A percentile compares a stretch with the other conserved stretches of the same genome.
Evolutionary conservation across 2,329 filamentous ascomycete species (phyloP).

Genomic region (Akanthomyces muscarius): DNA sequence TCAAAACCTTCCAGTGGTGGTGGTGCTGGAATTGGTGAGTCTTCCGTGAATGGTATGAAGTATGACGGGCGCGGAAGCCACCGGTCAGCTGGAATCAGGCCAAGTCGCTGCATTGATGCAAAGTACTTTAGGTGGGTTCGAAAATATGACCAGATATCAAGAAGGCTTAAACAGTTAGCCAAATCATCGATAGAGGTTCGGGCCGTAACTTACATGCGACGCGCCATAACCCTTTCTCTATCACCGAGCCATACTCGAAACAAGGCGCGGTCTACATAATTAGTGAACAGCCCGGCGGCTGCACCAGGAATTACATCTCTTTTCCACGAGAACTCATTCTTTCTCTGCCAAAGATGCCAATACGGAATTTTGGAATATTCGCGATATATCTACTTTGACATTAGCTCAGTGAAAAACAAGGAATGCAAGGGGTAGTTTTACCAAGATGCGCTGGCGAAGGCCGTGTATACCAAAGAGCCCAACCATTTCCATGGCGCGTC

Average conservation of each 20-base stretch:
- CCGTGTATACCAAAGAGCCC: conserved; percentile 51
- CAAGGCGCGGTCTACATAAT: conserved; percentile 28
- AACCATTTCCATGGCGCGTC: conserved; percentile 36
- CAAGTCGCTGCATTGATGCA: conserved; percentile 49
- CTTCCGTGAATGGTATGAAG: conserved; percentile 51
- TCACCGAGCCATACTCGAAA: conserved; percentile 25
- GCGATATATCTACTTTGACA: conserved; percentile 44
- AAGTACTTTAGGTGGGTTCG: conserved; percentile 50
- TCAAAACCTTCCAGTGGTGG: conserved; percentile 38
- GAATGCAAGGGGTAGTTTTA: conserved; percentile 25
- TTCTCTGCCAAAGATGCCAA: conserved; percentile 36
- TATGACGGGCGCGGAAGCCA: conserved; percentile 44
- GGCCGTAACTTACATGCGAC: conserved; percentile 27
- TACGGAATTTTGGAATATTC: conserved; percentile 47
- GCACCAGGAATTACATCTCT: conserved; percentile 32
- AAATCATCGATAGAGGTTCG: background rate
- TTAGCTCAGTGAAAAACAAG: conserved; percentile 15
- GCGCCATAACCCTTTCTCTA: conserved; percentile 22
- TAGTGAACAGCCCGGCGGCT: conserved; percentile 27
- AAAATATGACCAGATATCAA: conserved; percentile 39
- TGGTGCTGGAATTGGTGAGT: conserved; percentile 48
- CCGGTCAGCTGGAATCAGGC: conserved; percentile 39
- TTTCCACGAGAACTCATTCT: conserved; percentile 29
- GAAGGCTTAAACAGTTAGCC: conserved; percentile 25
- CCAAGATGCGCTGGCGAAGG: conserved; percentile 51